Base-by-base conservation (phyloP, 1,284 basidiomycete species). In the Melampsora occidentalis region DNA sequence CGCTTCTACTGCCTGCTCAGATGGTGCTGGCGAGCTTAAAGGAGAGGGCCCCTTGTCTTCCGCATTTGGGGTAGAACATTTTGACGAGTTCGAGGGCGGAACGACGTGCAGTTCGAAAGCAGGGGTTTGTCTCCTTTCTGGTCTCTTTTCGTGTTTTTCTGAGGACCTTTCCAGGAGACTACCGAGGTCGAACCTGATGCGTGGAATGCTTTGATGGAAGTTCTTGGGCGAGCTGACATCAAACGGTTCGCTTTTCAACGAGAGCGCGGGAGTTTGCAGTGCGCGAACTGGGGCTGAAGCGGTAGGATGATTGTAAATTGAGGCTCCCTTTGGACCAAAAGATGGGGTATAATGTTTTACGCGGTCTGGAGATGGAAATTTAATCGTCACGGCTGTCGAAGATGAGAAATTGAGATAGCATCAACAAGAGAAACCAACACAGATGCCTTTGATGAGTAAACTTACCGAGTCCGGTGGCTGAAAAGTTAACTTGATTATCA, bases 381-480 rank as follows among this genome's bases (percentile, higher is more conserved):
- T 42, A 18, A 67, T 5, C 31, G n/a, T 33, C 28, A 65, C 70
- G 35, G 35, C 20, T 64, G 62, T 64, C 18, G 20, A n/a, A 46
- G 14, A 31, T 59, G n/a, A 25, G n/a, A 59, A 59, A 59, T 9
- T 22, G 9, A n/a, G 20, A 25, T 59, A 10, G 9, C 2, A 31
- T 59, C 57, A 59, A 14, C n/a, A n/a, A 22, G n/a, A 59, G 14
- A 22, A 59, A 7, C n/a, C 22, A 10, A 59, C 1, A 59, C 5
- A 59, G 20, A 51, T 35, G 22, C 2, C 25, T 3, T 25, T 16
- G 62, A 72, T n/a, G 20, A 53, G n/a, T n/a, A 25, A 59, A 67
- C 71, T 57, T 20, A 75, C 71, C 71, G 35, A 75, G 42, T 48
- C 71, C 71, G 53, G 46, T 48, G 10, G 71, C 71, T 2, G 71